These are phyloP conservation scores for Sclerotinia subarctica DNA, from an alignment of 2,329 filamentous ascomycete species.

Conservation along the genomic window DNA sequence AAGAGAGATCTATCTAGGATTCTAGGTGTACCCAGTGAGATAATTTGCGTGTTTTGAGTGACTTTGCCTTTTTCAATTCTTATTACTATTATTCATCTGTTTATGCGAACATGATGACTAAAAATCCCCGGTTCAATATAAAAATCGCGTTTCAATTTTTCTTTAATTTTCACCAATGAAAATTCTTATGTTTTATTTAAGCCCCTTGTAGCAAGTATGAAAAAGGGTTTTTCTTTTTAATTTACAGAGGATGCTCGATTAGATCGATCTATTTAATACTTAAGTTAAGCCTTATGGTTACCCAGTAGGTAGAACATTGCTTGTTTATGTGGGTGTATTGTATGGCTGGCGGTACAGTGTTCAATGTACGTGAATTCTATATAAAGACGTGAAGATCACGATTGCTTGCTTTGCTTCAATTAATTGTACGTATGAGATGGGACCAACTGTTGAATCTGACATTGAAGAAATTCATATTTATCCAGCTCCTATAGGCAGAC, in stretches of 20 bases:
- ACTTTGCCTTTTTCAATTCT: background rate
- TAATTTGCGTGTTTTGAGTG: background rate
- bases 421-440: background rate
- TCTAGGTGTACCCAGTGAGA: background rate
- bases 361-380: background rate
- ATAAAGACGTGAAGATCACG: background rate
- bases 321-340: background rate
- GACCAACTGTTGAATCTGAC: background rate
- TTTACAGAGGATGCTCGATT: background rate
- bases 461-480: background rate
- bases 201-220: no score
- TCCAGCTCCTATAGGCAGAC: background rate
- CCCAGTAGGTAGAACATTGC: background rate
- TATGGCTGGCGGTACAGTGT: background rate
- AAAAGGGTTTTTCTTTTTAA: background rate
- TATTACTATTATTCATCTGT: background rate
- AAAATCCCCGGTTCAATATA: background rate
- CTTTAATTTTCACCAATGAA: background rate
- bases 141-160: background rate
- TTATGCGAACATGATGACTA: background rate
- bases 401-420: no score
- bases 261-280: background rate
- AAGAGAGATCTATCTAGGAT: no score
- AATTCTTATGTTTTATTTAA: background rate
- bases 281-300: background rate